These are phyloP conservation scores for Penicillium goetzii DNA, from an alignment of 495 filamentous ascomycete species.

Conservation along the genomic window DNA sequence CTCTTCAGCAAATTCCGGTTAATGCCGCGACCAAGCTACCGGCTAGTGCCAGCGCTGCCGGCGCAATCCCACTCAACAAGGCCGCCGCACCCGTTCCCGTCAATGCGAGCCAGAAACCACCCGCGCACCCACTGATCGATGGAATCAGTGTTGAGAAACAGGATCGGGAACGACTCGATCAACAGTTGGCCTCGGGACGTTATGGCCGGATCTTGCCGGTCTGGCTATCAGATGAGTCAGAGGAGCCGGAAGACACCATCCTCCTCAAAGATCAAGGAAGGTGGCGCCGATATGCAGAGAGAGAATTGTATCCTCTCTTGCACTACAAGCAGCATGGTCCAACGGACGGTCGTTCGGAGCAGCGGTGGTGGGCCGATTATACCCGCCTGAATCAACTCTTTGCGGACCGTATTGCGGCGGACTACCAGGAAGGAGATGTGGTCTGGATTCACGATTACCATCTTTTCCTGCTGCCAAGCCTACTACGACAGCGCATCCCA, in stretches of 20 bases:
- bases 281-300: slow-evolving; percentile 88
- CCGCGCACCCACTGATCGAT: slow-evolving; percentile 60
- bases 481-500: slow-evolving; percentile 78
- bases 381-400: slow-evolving; percentile 84
- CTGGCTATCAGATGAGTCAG: slow-evolving; percentile 76
- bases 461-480: slow-evolving; percentile 80
- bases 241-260: slow-evolving; percentile 64
- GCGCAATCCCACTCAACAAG: slow-evolving; percentile 49
- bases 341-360: slow-evolving; percentile 77
- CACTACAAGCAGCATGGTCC: slow-evolving; percentile 93
- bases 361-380: slow-evolving; percentile 88
- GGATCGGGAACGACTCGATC: slow-evolving; percentile 71
- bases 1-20: slow-evolving; percentile 39
- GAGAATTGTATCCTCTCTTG: slow-evolving; percentile 84
- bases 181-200: slow-evolving; percentile 66
- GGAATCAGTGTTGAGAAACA: slow-evolving; percentile 64
- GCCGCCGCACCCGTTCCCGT: slow-evolving; percentile 74
- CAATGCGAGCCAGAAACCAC: slow-evolving; percentile 57
- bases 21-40: slow-evolving; percentile 35
- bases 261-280: slow-evolving; percentile 74
- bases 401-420: slow-evolving; percentile 78
- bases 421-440: slow-evolving; percentile 88
- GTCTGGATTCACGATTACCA: slow-evolving; percentile 93
- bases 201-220: slow-evolving; percentile 76
- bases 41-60: slow-evolving; percentile 21